phyloP scores from a whole-genome alignment of 495 filamentous ascomycete species.

The Jackrogersella minutella region DNA sequence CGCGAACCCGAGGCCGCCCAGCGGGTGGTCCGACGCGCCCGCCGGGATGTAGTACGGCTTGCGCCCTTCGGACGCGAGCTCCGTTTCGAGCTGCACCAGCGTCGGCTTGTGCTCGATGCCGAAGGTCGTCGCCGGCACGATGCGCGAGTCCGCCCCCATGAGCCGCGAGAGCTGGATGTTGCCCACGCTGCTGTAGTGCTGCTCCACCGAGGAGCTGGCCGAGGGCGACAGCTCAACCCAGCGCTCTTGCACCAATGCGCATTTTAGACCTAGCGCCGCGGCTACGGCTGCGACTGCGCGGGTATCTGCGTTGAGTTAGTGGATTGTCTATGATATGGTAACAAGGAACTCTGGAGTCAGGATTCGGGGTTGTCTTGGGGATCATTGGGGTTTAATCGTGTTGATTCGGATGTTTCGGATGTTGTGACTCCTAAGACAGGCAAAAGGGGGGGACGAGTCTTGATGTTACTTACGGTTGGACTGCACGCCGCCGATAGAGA shows the following conservation, averaged over 20 bases:
- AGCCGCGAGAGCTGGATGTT: slow-evolving; percentile 70
- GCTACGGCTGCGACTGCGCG: slow-evolving; percentile 68
- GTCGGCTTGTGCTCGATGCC: slow-evolving; percentile 69
- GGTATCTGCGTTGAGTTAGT: slow-evolving; percentile 48
- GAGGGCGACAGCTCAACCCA: slow-evolving; percentile 60
- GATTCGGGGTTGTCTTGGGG: background rate
- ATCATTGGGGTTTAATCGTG: too few relatives aligned
- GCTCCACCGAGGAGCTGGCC: slow-evolving; percentile 33
- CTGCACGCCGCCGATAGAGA: slow-evolving; percentile 71
- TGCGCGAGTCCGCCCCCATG: slow-evolving; percentile 65
- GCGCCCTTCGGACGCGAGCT: slow-evolving; percentile 54
- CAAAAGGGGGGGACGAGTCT: background rate
- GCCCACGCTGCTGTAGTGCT: slow-evolving; percentile 62
- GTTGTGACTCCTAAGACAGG: too few relatives aligned
- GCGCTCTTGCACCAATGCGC: slow-evolving; percentile 66
- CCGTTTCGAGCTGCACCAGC: slow-evolving; percentile 54
- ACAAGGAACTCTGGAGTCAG: too few relatives aligned
- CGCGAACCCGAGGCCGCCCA: slow-evolving; percentile 70
- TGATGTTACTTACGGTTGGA: slow-evolving; percentile 57
- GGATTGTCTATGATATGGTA: background rate
- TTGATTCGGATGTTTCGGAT: too few relatives aligned
- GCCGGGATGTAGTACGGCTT: slow-evolving; percentile 72
- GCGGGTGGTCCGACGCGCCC: slow-evolving; percentile 70
- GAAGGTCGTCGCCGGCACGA: slow-evolving; percentile 57
- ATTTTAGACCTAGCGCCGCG: slow-evolving; percentile 59